phyloP scores from a whole-genome alignment of 257 asterid genomes.

The Oldenlandia corymbosa region DNA sequence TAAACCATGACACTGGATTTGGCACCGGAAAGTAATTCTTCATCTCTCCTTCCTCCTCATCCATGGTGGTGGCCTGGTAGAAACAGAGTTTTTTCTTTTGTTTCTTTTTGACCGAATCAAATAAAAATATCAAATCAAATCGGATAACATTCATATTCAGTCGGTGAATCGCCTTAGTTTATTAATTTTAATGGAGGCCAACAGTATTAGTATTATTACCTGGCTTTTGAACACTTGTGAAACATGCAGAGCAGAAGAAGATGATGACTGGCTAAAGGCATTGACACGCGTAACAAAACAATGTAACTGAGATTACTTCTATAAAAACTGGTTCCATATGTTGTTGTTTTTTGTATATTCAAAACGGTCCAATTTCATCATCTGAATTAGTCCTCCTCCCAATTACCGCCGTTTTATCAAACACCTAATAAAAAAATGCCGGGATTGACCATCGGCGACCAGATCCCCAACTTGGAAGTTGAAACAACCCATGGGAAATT shows the following conservation, averaged over 20 bases:
- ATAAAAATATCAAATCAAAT: too few relatives aligned
- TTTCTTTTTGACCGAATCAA: too few relatives aligned
- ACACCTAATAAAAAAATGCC: slow-evolving; percentile 53
- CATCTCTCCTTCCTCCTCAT: not conserved
- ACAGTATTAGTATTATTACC: not conserved
- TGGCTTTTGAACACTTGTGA: not conserved
- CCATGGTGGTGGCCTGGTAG: not conserved
- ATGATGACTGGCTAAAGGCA: not conserved
- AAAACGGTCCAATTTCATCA: too few relatives aligned
- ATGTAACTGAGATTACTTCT: too few relatives aligned
- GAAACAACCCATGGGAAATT: slow-evolving; percentile 79
- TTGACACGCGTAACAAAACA: not conserved
- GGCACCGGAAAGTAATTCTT: slow-evolving; percentile 18
- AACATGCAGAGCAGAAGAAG: slow-evolving; percentile 7
- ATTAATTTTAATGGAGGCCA: too few relatives aligned
- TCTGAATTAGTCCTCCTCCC: too few relatives aligned
- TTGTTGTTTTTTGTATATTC: too few relatives aligned
- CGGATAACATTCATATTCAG: too few relatives aligned
- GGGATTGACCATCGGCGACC: slow-evolving; percentile 81
- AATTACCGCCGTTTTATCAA: too few relatives aligned
- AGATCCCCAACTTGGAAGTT: slow-evolving; percentile 57
- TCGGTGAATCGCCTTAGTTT: too few relatives aligned
- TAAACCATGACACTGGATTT: slow-evolving; percentile 26
- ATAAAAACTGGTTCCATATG: not conserved
- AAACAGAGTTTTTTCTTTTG: too few relatives aligned